Conservation (phyloP, 768 basidiomycete genomes). For the Clathrus columnatus region DNA sequence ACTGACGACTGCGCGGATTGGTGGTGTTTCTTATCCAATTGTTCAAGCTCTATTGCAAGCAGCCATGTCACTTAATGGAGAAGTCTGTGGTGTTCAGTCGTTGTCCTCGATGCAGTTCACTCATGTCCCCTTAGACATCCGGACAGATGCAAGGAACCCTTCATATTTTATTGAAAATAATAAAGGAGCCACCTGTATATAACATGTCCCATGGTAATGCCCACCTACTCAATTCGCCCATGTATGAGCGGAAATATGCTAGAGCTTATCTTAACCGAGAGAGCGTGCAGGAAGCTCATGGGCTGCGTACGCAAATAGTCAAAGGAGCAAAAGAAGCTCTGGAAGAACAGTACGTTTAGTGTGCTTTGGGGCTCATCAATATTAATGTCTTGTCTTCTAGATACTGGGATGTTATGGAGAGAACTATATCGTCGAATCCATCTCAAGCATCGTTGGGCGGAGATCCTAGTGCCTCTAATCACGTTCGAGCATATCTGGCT, state of each 20-base stretch:
- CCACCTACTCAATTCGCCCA: constrained; percentile 71
- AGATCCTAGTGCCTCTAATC: constrained; percentile 83
- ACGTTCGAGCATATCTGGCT: constrained; percentile 78
- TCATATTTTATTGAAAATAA: constrained; percentile 69
- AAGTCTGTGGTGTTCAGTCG: constrained; percentile 34
- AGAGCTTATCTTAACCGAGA: constrained; percentile 60
- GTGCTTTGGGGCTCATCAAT: not conserved
- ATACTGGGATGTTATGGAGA: constrained; percentile 76
- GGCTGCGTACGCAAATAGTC: constrained; percentile 65
- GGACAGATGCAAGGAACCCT: constrained; percentile 63
- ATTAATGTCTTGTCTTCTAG: constrained; percentile 3
- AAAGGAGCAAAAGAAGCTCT: constrained; percentile 71
- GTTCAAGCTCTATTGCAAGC: constrained; percentile 65
- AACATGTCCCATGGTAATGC: constrained; percentile 76
- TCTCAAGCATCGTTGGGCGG: constrained; percentile 85
- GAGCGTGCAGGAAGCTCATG: constrained; percentile 53
- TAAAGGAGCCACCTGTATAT: constrained; percentile 63
- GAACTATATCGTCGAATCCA: constrained; percentile 71
- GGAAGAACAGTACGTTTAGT: constrained; percentile 57
- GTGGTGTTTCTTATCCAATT: constrained; percentile 67
- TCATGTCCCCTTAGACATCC: constrained; percentile 32
- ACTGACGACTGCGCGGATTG: constrained; percentile 64
- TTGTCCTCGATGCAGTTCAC: not conserved
- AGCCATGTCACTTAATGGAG: constrained; percentile 46
- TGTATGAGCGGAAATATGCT: constrained; percentile 79